These are phyloP conservation scores for Calycina herbarum DNA, from an alignment of 2,329 filamentous ascomycete species.

Conservation along the genomic window DNA sequence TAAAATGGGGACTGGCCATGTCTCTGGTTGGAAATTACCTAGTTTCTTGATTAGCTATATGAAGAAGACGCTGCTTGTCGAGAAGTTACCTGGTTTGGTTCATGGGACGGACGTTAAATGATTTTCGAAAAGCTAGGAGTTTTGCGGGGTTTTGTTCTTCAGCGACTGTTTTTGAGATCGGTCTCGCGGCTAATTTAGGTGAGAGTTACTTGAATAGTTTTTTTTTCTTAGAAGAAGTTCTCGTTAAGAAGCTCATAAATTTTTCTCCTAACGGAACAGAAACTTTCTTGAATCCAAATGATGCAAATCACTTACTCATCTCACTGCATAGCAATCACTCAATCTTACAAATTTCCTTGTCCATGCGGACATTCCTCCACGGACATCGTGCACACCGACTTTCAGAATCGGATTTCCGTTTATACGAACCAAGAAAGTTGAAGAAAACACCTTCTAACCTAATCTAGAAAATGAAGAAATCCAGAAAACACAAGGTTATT, in stretches of 20 bases:
- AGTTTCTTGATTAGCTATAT: conserved; percentile 24
- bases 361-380: background rate
- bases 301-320: background rate
- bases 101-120: background rate
- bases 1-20: conserved; percentile 41
- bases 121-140: background rate
- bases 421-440: background rate
- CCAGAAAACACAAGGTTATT: background rate
- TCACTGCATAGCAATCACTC: background rate
- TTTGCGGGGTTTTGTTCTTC: background rate
- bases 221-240: background rate
- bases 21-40: conserved; percentile 27
- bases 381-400: background rate
- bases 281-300: background rate
- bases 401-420: background rate
- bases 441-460: background rate
- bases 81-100: conserved; percentile 10
- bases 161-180: background rate
- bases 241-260: background rate
- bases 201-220: background rate
- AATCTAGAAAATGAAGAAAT: background rate
- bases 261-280: background rate
- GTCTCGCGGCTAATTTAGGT: background rate
- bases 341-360: background rate
- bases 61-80: conserved; percentile 19